Base-by-base conservation (phyloP, 805 yeast species). In the Wickerhamomyces hampshirensis region DNA sequence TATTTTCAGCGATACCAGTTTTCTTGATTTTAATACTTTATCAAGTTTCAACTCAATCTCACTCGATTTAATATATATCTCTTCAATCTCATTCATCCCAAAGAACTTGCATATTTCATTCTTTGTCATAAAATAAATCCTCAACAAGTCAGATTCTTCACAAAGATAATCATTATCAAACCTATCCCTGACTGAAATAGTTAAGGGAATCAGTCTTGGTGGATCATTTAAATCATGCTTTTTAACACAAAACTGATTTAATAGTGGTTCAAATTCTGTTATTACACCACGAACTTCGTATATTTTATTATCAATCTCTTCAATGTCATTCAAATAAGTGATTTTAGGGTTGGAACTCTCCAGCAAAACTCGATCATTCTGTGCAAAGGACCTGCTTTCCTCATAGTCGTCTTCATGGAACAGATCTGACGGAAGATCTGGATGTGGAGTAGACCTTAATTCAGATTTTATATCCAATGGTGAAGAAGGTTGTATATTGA, bases 21-120 rank as follows among this genome's bases (percentile, higher is more conserved):
- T 42, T 11, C 21, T 31, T 1, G 28, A 13, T 5, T 30, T 36
- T n/a, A 46, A 6, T 3, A 50, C 31, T 3, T 15, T n/a, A 4
- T 21, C 12, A 18, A 51, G 26, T 4, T 35, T 34, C 7, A 27
- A 17, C 21, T 36, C 35, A 16, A 47, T 18, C 12, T 36, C 37
- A 9, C 31, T 27, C 4, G 43, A 28, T 1, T 35, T 33, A 12
- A 51, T 31, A 34, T 53, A 53, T 3, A 42, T 42, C 18, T 48
- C 51, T 33, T 53, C 58, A 23, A 50, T 30, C 28, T 51, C 58
- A 12, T 35, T 19, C 40, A 50, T 36, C 2, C 40, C 48, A 13
- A 51, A 29, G 34, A 53, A 53, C n/a, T 30, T 34, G 18, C 40
- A 32, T 1, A 48, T 33, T 15, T 51, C 52, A 3, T 35, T 19